Evolutionary conservation across 371 early-diverging fungal genomes (phyloP).

Genomic region (Actinomortierella wolfii): DNA sequence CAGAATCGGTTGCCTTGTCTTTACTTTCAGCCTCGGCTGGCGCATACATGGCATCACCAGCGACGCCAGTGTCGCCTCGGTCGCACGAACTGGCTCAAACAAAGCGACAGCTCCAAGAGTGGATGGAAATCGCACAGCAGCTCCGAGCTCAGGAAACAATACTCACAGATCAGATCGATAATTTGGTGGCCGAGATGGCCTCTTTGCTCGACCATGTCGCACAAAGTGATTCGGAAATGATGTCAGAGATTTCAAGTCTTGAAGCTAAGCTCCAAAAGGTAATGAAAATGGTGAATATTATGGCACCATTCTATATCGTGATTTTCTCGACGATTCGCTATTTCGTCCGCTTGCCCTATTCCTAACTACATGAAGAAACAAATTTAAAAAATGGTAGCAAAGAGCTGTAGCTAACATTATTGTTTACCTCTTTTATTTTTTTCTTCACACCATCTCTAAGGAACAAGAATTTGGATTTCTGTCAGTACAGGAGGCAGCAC

Average conservation of each 20-base stretch:
- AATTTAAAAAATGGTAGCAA: too few species aligned
- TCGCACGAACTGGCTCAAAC: slow-evolving; percentile 10
- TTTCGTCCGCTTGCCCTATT: too few species aligned
- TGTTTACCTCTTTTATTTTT: not conserved
- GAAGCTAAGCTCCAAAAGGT: too few species aligned
- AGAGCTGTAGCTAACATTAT: not conserved
- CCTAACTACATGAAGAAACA: too few species aligned
- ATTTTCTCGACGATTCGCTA: too few species aligned
- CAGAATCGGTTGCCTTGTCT: too few species aligned
- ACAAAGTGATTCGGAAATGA: too few species aligned
- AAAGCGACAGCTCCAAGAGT: slow-evolving; percentile 10
- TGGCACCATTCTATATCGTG: too few species aligned
- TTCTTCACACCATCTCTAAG: slow-evolving; percentile 11
- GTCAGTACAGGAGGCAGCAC: slow-evolving; percentile 20
- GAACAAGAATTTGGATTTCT: slow-evolving; percentile 21
- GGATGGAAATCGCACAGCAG: slow-evolving; percentile 11
- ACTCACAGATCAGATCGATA: slow-evolving; percentile 13
- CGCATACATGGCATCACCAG: too few species aligned
- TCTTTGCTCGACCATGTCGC: slow-evolving; percentile 12
- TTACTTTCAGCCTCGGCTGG: too few species aligned
- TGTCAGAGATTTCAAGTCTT: too few species aligned
- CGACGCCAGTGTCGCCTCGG: slow-evolving; percentile 1
- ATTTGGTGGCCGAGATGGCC: slow-evolving; percentile 16
- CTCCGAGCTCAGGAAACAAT: slow-evolving; percentile 20
- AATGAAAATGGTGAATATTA: too few species aligned